A percentile compares a stretch with the other conserved stretches of the same genome.
phyloP scores from a whole-genome alignment of 108 stramenopile species.

The Pseudonitzschia delicatissima region DNA sequence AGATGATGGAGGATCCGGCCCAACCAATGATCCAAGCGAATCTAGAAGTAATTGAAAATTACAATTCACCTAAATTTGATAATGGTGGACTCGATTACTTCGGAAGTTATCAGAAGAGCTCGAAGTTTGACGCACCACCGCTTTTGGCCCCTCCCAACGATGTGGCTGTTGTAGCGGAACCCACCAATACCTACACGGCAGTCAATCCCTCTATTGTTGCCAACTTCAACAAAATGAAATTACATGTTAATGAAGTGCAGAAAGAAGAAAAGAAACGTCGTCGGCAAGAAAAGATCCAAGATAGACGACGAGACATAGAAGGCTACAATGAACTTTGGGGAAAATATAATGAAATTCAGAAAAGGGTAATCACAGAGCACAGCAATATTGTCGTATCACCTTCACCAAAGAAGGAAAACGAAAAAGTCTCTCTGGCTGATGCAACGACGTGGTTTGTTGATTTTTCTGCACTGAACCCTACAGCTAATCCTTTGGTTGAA shows the following conservation, averaged over 20 bases:
- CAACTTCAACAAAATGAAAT: constrained; percentile 35
- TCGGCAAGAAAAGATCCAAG: constrained; percentile 28
- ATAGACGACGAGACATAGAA: constrained; percentile 31
- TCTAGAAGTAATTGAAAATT: not conserved
- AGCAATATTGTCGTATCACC: not conserved
- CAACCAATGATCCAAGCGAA: not conserved
- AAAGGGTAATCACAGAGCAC: constrained; percentile 7
- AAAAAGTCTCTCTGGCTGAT: not conserved
- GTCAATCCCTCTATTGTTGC: constrained; percentile 30
- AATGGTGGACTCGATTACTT: not conserved
- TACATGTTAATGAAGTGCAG: constrained; percentile 24
- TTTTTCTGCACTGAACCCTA: constrained; percentile 4
- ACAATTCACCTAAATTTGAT: not conserved
- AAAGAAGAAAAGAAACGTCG: constrained; percentile 15
- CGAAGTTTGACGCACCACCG: constrained; percentile 1
- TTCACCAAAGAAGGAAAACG: not conserved
- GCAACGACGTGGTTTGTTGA: constrained; percentile 14
- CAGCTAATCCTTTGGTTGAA: not conserved
- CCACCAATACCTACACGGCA: constrained; percentile 1
- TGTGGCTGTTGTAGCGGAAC: not conserved
- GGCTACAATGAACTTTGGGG: constrained; percentile 31
- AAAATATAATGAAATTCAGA: constrained; percentile 33
- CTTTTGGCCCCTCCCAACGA: constrained; percentile 23
- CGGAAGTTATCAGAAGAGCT: not conserved
- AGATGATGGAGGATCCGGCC: not conserved